Evolutionary conservation across 768 basidiomycete genomes (phyloP).

Genomic region (Mycena vitilis): DNA sequence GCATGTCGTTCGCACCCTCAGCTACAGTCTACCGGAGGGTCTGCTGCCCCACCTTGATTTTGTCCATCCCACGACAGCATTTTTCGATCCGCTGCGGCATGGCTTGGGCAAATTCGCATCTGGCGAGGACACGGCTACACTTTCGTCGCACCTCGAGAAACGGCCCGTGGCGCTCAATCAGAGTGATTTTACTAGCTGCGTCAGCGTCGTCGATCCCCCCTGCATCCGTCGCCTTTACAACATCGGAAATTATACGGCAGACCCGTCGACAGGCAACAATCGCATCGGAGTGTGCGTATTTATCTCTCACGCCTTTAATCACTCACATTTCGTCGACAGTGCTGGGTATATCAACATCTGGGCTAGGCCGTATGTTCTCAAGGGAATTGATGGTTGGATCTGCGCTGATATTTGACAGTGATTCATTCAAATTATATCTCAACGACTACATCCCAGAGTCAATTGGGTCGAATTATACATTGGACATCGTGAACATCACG

Average conservation of each 20-base stretch:
- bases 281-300: conserved; percentile 47
- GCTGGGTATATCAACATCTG: conserved; percentile 49
- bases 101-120: conserved; percentile 42
- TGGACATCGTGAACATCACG: conserved; percentile 54
- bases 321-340: not conserved
- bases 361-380: conserved; percentile 36
- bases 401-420: conserved; percentile 42
- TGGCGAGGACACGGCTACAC: conserved; percentile 34
- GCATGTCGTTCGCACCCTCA: conserved; percentile 50
- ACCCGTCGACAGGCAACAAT: conserved; percentile 44
- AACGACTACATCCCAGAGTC: conserved; percentile 43
- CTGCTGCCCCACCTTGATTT: conserved; percentile 51
- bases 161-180: conserved; percentile 31
- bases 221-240: conserved; percentile 54
- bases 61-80: conserved; percentile 56
- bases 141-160: conserved; percentile 5
- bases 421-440: conserved; percentile 50
- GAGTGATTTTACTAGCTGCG: conserved; percentile 46
- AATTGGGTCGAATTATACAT: conserved; percentile 49
- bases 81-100: conserved; percentile 37
- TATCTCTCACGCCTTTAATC: not conserved
- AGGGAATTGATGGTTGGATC: not conserved
- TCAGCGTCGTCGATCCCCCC: conserved; percentile 46
- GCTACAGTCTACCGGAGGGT: conserved; percentile 50
- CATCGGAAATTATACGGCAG: conserved; percentile 45